Evolutionary conservation across 2,329 filamentous ascomycete species (phyloP).

Genomic region (Penicillium sp.): DNA sequence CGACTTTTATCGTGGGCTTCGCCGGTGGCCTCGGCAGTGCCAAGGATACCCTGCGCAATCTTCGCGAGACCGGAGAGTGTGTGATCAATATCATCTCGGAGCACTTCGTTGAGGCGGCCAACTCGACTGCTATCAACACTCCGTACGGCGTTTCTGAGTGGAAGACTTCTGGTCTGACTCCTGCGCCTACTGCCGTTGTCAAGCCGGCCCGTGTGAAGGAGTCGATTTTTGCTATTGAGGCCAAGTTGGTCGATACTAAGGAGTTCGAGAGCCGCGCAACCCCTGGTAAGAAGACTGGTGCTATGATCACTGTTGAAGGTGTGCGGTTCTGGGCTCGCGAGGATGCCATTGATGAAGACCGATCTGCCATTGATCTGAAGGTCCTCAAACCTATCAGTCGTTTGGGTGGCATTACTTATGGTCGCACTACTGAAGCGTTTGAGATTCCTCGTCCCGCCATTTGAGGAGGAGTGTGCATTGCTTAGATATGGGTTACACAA

Average conservation of each 20-base stretch:
- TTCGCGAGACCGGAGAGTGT: constrained; percentile 71
- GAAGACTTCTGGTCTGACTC: constrained; percentile 73
- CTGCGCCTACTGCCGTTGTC: constrained; percentile 65
- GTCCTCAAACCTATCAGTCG: constrained; percentile 74
- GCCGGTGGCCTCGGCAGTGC: constrained; percentile 57
- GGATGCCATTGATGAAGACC: constrained; percentile 79
- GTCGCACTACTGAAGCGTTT: constrained; percentile 65
- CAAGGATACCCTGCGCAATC: constrained; percentile 78
- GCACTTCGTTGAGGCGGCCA: constrained; percentile 83
- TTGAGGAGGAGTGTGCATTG: constrained; percentile 2
- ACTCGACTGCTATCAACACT: constrained; percentile 74
- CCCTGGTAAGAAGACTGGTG: constrained; percentile 73
- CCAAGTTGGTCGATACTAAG: constrained; percentile 68
- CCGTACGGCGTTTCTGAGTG: constrained; percentile 78
- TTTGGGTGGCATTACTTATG: constrained; percentile 85
- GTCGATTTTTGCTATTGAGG: constrained; percentile 80
- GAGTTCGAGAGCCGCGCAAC: constrained; percentile 74
- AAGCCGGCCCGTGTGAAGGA: constrained; percentile 74
- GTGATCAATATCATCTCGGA: constrained; percentile 86
- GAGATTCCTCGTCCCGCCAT: constrained; percentile 59
- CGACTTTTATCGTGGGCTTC: constrained; percentile 71
- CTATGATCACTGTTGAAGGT: constrained; percentile 77
- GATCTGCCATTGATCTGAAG: constrained; percentile 71
- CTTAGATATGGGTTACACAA: neutral
- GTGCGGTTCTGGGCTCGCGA: constrained; percentile 85